Percentiles rank a stretch among this genome's conserved stretches.
phyloP scores from a whole-genome alignment of 306 rosid species.

The Dalbergia cultrata region DNA sequence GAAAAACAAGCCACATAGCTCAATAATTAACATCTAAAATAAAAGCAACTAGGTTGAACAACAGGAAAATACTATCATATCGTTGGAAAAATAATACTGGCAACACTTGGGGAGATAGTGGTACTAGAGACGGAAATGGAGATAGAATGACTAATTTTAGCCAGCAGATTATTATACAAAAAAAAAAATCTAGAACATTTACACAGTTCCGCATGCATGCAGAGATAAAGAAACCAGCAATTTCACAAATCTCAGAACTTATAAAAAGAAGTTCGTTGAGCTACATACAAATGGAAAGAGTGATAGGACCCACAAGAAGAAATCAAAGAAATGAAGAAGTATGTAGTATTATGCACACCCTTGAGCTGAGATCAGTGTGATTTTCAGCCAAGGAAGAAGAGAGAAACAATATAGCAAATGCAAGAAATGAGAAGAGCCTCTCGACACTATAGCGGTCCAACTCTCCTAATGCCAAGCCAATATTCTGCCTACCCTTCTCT shows the following conservation, averaged over 20 bases:
- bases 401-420: too few relatives aligned
- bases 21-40: background rate
- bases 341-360: too few relatives aligned
- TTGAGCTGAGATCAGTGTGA: too few relatives aligned
- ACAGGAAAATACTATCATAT: background rate
- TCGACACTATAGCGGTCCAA: too few relatives aligned
- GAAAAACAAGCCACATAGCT: background rate
- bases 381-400: too few relatives aligned
- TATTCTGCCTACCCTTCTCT: too few relatives aligned
- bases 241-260: background rate
- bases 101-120: background rate
- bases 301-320: too few relatives aligned
- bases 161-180: background rate
- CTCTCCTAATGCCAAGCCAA: too few relatives aligned
- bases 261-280: background rate
- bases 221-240: background rate
- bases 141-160: background rate
- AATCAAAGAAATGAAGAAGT: too few relatives aligned
- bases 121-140: background rate
- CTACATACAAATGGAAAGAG: background rate
- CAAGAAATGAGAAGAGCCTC: too few relatives aligned
- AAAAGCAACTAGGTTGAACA: background rate
- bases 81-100: background rate
- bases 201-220: background rate
- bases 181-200: background rate